These are phyloP conservation scores for Cryptococcus sp. DNA, from an alignment of 1,284 basidiomycete species.

Conservation along the genomic window DNA sequence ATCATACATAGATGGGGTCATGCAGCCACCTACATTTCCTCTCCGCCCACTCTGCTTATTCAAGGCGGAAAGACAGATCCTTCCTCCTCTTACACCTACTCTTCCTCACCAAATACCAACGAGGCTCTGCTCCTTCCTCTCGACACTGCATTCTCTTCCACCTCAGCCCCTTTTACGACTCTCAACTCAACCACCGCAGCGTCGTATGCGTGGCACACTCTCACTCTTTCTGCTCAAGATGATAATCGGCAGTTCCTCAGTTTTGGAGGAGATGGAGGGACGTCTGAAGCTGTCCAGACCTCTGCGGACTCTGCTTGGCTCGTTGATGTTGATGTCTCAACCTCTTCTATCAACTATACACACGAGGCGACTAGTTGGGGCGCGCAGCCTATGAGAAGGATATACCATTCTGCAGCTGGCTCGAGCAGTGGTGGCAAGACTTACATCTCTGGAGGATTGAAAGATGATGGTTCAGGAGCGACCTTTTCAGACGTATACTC, in stretches of 20 bases:
- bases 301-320: slow-evolving; percentile 65
- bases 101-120: slow-evolving; percentile 68
- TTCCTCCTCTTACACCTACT: slow-evolving; percentile 68
- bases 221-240: slow-evolving; percentile 61
- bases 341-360: slow-evolving; percentile 20
- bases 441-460: slow-evolving; percentile 73
- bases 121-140: slow-evolving; percentile 71
- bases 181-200: slow-evolving; percentile 61
- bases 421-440: slow-evolving; percentile 57
- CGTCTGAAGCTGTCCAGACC: slow-evolving; percentile 60
- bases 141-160: slow-evolving; percentile 60
- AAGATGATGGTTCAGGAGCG: slow-evolving; percentile 69
- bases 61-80: slow-evolving; percentile 77
- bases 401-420: slow-evolving; percentile 65
- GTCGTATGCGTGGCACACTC: slow-evolving; percentile 73
- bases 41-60: slow-evolving; percentile 62
- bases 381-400: slow-evolving; percentile 67
- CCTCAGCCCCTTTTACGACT: slow-evolving; percentile 62
- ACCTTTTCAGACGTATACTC: slow-evolving; percentile 66
- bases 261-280: slow-evolving; percentile 73
- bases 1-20: slow-evolving; percentile 71
- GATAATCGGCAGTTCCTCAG: slow-evolving; percentile 56
- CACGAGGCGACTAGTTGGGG: slow-evolving; percentile 62
- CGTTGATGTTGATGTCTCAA: slow-evolving; percentile 49
- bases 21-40: slow-evolving; percentile 62